Evolutionary conservation across 352 stramenopile genomes (phyloP).

Genomic region (Stramenopiles sp.): DNA sequence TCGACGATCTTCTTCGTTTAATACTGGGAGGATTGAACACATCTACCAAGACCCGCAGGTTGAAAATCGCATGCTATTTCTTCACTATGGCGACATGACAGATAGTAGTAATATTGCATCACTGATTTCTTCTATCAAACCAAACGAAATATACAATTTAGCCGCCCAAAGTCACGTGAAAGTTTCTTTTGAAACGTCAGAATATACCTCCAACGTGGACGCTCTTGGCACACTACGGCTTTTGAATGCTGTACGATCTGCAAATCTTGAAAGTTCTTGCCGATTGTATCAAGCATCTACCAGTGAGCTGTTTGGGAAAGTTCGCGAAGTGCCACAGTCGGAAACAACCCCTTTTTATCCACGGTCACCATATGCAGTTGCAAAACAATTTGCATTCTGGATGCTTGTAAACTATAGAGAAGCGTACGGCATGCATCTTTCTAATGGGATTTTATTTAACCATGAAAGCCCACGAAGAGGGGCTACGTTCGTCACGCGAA

Average conservation of each 20-base stretch:
- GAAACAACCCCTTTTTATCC: slow-evolving; percentile 95
- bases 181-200: slow-evolving; percentile 96
- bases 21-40: slow-evolving; percentile 93
- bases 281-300: slow-evolving; percentile 91
- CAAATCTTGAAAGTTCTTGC: slow-evolving; percentile 30
- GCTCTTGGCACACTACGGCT: slow-evolving; percentile 81
- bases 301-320: slow-evolving; percentile 93
- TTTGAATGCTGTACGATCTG: slow-evolving; percentile 83
- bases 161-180: slow-evolving; percentile 96
- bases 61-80: slow-evolving; percentile 73
- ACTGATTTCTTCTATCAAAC: slow-evolving; percentile 79
- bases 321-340: slow-evolving; percentile 80
- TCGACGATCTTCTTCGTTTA: slow-evolving; percentile 90
- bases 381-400: slow-evolving; percentile 98
- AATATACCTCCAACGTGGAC: slow-evolving; percentile 97
- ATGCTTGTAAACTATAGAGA: slow-evolving; percentile 97
- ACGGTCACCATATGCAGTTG: slow-evolving; percentile 86
- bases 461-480: slow-evolving; percentile 91
- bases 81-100: slow-evolving; percentile 96
- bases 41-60: slow-evolving; percentile 84
- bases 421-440: slow-evolving; percentile 75
- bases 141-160: slow-evolving; percentile 96
- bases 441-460: slow-evolving; percentile 98
- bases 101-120: slow-evolving; percentile 20
- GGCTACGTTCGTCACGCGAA: slow-evolving; percentile 92